Percentiles rank a stretch among this genome's conserved stretches.
phyloP scores from a whole-genome alignment of 169 alveolate species.

The Cryptosporidium sp. region DNA sequence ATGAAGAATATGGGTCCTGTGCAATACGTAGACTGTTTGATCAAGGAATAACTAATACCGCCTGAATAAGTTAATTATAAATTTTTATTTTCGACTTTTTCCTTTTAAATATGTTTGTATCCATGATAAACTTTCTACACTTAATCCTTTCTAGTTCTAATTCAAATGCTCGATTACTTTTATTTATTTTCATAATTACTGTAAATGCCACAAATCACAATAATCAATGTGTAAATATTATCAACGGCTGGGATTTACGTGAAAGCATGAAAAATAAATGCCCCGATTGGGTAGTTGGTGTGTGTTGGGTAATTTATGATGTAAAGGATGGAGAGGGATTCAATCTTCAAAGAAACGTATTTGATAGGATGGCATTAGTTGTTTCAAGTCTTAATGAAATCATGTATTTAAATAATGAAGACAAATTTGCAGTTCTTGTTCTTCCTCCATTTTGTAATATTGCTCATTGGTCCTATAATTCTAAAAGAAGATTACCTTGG shows the following conservation, averaged over 20 bases:
- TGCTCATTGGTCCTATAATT: conserved; percentile 54
- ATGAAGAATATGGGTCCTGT: conserved; percentile 64
- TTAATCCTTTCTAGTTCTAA: neutral
- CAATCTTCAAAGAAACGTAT: conserved; percentile 54
- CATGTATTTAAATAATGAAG: neutral
- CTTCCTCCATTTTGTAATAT: conserved; percentile 63
- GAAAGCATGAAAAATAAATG: conserved; percentile 7
- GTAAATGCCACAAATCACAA: neutral
- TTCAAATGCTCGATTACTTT: neutral
- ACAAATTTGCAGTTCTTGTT: neutral
- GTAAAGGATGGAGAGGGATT: conserved; percentile 70
- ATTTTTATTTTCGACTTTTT: neutral
- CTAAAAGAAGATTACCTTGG: conserved; percentile 48
- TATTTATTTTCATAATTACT: neutral
- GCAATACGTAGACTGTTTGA: conserved; percentile 57
- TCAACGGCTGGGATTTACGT: neutral
- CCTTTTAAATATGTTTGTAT: too few relatives aligned
- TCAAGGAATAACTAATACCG: conserved; percentile 18
- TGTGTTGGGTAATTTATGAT: conserved; percentile 49
- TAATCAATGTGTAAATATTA: neutral
- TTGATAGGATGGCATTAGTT: conserved; percentile 46
- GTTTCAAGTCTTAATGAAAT: conserved; percentile 17
- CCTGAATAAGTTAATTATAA: neutral
- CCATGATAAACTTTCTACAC: neutral
- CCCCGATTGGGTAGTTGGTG: conserved; percentile 28